These are phyloP conservation scores for Chaetomiaceae sp. DNA, from an alignment of 2,329 filamentous ascomycete species.

Conservation along the genomic window DNA sequence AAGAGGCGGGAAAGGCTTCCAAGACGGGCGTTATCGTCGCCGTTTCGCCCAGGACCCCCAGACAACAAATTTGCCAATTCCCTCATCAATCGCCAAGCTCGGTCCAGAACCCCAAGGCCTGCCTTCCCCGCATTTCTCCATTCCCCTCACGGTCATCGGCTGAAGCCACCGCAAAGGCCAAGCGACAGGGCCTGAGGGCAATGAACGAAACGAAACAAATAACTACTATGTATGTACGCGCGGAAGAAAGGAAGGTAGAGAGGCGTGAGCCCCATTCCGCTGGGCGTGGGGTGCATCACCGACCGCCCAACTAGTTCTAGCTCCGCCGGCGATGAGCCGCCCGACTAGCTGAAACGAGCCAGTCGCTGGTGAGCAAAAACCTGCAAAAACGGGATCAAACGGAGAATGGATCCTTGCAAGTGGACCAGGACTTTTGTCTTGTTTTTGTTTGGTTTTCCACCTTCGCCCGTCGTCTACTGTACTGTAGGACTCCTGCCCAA, in stretches of 20 bases:
- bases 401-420: slow-evolving; percentile 1
- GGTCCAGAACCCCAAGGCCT: background rate
- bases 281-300: slow-evolving; percentile 14
- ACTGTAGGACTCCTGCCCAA: slow-evolving; percentile 10
- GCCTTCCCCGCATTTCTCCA: slow-evolving; percentile 14
- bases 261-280: background rate
- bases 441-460: slow-evolving; percentile 4
- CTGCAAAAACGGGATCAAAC: slow-evolving; percentile 1
- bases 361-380: slow-evolving; percentile 1
- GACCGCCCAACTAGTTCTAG: slow-evolving; percentile 8
- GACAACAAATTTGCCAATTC: background rate
- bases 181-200: background rate
- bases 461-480: background rate
- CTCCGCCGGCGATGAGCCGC: background rate
- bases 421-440: background rate
- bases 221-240: too few species aligned
- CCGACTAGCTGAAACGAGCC: slow-evolving; percentile 3
- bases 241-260: background rate
- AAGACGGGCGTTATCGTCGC: background rate
- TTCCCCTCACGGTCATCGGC: slow-evolving; percentile 5
- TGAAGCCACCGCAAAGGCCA: background rate
- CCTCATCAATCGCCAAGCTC: slow-evolving; percentile 6
- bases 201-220: background rate
- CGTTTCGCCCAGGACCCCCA: background rate
- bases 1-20: too few species aligned